Evolutionary conservation across 1,284 basidiomycete genomes (phyloP), one percentile per base, ranked within the genome.

Genomic region (Grifola frondosa): DNA sequence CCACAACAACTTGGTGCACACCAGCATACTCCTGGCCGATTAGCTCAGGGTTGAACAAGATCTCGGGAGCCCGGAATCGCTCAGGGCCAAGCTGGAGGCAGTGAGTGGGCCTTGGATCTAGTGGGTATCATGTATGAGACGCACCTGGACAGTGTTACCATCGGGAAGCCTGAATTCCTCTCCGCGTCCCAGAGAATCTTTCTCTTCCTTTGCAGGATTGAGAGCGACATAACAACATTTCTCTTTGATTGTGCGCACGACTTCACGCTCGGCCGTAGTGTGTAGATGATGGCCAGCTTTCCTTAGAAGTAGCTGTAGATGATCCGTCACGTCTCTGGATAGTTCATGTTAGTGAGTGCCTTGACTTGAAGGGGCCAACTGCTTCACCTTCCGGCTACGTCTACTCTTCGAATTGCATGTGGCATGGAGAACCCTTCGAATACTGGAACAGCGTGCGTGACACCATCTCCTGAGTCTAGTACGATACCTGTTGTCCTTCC

Each of bases 371-470:
- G 12, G 13, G 47, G 24, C 41, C 11, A 13, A 22, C 21, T 15
- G 25, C 59, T 74, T 57, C 66, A 92, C 85, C 94, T 77, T 56
- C 97, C 97, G 17, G 97, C 97, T 6, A 99, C 82, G 64, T 99
- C 97, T 44, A 98, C 88, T 59, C 97, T 74, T 41, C 94, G 84
- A 54, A 99, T 96, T 26, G 97, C 96, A 63, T 99, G 93, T 26
- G 96, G 95, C 91, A 99, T 97, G 8, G 92, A 95, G 71, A 99
- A 99, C 0, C 97, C 97, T 65, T 99, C 97, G 60, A 97, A 99
- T 9, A 99, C 97, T 3, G 97, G 97, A 3, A 99, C 97, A 3
- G 97, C 93, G 57, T 99, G 97, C 16, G 97, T 98, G 2, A 99
- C 97, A 17, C 97, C 97, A 63, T 99, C 97, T 10, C 97, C 97